Base-by-base conservation (phyloP, 2,329 filamentous ascomycete genomes). In the Beauveria varroae region DNA sequence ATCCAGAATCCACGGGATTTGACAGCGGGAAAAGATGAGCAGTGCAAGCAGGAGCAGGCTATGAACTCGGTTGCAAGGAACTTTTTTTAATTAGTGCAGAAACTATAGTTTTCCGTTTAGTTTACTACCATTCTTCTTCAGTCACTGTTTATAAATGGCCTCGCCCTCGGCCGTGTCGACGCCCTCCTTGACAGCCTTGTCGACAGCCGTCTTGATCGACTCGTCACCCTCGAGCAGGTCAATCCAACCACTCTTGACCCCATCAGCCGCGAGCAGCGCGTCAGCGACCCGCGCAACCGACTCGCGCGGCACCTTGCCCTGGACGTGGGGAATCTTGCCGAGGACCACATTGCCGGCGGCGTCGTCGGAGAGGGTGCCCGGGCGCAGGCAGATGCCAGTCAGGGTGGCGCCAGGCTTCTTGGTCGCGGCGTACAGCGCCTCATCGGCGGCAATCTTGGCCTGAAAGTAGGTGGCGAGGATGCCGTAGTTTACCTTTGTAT, bases 401-500 rank as follows among this genome's bases (percentile, higher is more conserved):
- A 86, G 76, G 18, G 71, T 73, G 12, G 49, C 26, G 50, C 57
- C 50, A 0, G 65, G 41, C 47, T 75, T 75, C 66, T 75, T 75
- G 40, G 76, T 76, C 12, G 77, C 75, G 51, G 77, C 73, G 68
- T 83, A 82, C 5, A 86, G 74, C 2, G 73, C 77, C 71, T 85
- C 80, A 68, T 87, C 85, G 63, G 84, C 82, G 6, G 76, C 81
- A 18, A 86, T 68, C 72, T 87, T 87, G 64, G 85, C 84, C 68
- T 81, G 72, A 72, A 81, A 85, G 71, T 87, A 87, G 51, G 73
- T 74, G 24, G 80, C 75, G 22, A 86, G 72, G 7, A 63, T 44
- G 53, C 72, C 72, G 50, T 71, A 64, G 70, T 76, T 76, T 62
- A 74, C 66, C 41, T 75, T 74, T 12, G 70, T 68, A 66, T 78